These are phyloP conservation scores for Nematocida parisii DNA, from an alignment of 371 early-diverging fungal genomes.

Conservation along the genomic window DNA sequence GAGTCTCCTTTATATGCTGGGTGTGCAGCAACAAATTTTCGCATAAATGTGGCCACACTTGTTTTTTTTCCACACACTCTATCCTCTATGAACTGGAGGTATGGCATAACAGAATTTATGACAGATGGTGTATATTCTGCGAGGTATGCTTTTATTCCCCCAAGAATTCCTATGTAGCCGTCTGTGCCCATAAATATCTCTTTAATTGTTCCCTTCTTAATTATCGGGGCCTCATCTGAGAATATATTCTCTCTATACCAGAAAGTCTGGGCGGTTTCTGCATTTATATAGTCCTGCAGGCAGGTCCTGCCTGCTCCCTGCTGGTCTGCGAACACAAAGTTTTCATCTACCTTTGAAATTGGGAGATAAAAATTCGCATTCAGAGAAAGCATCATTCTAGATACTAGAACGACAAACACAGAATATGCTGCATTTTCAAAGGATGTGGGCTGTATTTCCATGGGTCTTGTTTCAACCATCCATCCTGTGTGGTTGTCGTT, in stretches of 20 bases:
- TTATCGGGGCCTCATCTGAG: constrained; percentile 71
- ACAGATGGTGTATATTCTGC: constrained; percentile 73
- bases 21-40: constrained; percentile 81
- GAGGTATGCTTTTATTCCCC: constrained; percentile 46
- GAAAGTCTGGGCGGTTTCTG: constrained; percentile 42
- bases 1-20: constrained; percentile 84
- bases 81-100: constrained; percentile 75
- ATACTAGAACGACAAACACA: constrained; percentile 83
- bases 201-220: constrained; percentile 77
- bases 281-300: constrained; percentile 2
- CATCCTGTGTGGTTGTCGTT: constrained; percentile 76
- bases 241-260: constrained; percentile 61
- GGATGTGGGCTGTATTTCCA: constrained; percentile 93
- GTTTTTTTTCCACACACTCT: constrained; percentile 56
- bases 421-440: constrained; percentile 93
- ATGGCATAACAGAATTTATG: constrained; percentile 35
- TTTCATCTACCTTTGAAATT: constrained; percentile 78
- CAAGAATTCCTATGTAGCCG: constrained; percentile 45
- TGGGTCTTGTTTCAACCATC: constrained; percentile 93
- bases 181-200: constrained; percentile 87
- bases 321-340: constrained; percentile 80
- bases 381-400: constrained; percentile 81
- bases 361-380: constrained; percentile 90
- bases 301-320: not conserved
- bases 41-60: constrained; percentile 75